Percentiles rank a stretch among this genome's conserved stretches.
phyloP scores from a whole-genome alignment of 768 basidiomycete genomes.

The Tulasnella sp. region DNA sequence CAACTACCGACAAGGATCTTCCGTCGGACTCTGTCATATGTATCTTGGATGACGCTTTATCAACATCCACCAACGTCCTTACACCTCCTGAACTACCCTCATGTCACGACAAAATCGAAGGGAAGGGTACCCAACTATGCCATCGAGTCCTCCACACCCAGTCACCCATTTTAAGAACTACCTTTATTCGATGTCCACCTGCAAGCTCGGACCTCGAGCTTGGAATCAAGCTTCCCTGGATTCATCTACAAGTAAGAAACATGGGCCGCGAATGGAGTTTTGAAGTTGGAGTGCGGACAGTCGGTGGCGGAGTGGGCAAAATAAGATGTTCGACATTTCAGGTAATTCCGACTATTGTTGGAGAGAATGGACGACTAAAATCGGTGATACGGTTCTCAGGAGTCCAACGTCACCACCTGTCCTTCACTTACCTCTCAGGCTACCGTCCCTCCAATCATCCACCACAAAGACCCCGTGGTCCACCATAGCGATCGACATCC shows the following conservation, averaged over 20 bases:
- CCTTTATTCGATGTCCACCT: constrained; percentile 58
- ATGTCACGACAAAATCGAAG: too few relatives aligned
- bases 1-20: too few relatives aligned
- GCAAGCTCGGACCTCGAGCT: constrained; percentile 27
- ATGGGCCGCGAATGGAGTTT: constrained; percentile 58
- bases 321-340: constrained; percentile 69
- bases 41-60: too few relatives aligned
- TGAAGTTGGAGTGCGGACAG: constrained; percentile 62
- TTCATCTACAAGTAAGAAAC: constrained; percentile 62
- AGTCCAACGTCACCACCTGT: too few relatives aligned
- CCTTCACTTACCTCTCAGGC: constrained; percentile 57
- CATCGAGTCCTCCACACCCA: constrained; percentile 71
- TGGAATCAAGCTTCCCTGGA: constrained; percentile 55
- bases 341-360: too few relatives aligned
- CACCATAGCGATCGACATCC: constrained; percentile 48
- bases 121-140: too few relatives aligned
- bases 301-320: constrained; percentile 41
- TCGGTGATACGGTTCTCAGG: too few relatives aligned
- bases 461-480: constrained; percentile 60
- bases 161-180: constrained; percentile 54
- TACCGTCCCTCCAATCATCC: constrained; percentile 39
- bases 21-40: too few relatives aligned
- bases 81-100: too few relatives aligned
- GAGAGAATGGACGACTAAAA: too few relatives aligned
- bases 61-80: too few relatives aligned